Evolutionary conservation across 306 rosid species (phyloP).

Genomic region (Purshia tridentata): DNA sequence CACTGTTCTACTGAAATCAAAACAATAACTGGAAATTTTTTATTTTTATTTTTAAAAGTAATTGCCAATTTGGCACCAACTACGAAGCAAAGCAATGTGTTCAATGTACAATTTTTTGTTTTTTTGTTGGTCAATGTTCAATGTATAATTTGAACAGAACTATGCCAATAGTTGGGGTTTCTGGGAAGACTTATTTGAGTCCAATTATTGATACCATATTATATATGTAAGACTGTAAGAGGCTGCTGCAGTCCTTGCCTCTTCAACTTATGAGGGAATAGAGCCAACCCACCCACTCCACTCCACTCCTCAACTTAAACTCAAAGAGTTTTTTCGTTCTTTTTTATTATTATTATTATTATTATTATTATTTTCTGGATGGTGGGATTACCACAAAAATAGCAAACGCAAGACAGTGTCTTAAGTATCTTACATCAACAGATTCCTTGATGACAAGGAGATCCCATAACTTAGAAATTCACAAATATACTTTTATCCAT

Average conservation of each 20-base stretch:
- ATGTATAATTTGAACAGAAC: not conserved
- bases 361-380: too few species aligned
- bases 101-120: too few species aligned
- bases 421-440: constrained; percentile 13
- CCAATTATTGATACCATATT: not conserved
- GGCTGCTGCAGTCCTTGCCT: too few species aligned
- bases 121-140: not conserved
- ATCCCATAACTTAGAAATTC: not conserved
- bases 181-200: not conserved
- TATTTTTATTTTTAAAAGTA: too few species aligned
- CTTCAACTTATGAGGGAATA: not conserved
- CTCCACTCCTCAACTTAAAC: constrained; percentile 10
- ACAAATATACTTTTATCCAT: not conserved
- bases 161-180: not conserved
- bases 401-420: not conserved
- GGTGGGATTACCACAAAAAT: constrained; percentile 4
- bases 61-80: too few species aligned
- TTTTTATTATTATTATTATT: too few species aligned
- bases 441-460: constrained; percentile 5
- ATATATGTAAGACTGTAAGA: not conserved
- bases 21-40: too few species aligned
- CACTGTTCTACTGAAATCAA: not conserved
- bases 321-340: not conserved
- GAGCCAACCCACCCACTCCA: constrained; percentile 5
- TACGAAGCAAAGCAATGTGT: too few species aligned